These are phyloP conservation scores for Terfezia claveryi DNA, from an alignment of 495 filamentous ascomycete genomes.

Conservation along the genomic window DNA sequence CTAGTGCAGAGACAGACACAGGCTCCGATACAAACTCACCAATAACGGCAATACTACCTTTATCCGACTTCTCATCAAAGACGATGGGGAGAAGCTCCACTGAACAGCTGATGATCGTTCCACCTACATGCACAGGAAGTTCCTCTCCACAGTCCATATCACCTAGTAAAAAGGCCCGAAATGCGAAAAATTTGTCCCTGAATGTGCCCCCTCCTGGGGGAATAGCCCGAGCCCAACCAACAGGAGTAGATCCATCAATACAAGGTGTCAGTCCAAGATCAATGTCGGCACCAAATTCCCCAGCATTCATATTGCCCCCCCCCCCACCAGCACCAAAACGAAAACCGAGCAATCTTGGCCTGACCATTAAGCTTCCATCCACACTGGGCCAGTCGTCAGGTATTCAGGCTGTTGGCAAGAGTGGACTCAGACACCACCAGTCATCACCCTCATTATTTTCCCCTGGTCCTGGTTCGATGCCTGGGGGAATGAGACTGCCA, in stretches of 20 bases:
- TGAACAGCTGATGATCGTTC: constrained; percentile 19
- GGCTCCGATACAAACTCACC: constrained; percentile 70
- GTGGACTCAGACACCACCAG: constrained; percentile 39
- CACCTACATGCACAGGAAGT: constrained; percentile 13
- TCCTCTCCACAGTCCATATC: constrained; percentile 29
- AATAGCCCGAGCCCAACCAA: constrained; percentile 22
- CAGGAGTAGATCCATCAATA: constrained; percentile 29
- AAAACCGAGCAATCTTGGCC: constrained; percentile 56
- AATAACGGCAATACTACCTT: constrained; percentile 34
- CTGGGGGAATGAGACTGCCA: constrained; percentile 43
- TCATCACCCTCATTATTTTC: constrained; percentile 44
- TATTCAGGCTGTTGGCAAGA: constrained; percentile 13
- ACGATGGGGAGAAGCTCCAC: constrained; percentile 22
- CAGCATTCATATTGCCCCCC: constrained; percentile 53
- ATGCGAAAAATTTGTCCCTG: constrained; percentile 82
- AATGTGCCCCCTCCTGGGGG: constrained; percentile 42
- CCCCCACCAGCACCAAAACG: constrained; percentile 40
- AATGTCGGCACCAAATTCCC: constrained; percentile 59
- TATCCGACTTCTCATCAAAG: constrained; percentile 23
- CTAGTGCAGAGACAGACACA: constrained; percentile 69
- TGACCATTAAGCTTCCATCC: constrained; percentile 45
- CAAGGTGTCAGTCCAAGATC: constrained; percentile 22
- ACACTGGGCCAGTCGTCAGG: constrained; percentile 23
- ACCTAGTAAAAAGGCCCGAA: constrained; percentile 53
- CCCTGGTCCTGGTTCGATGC: constrained; percentile 36